A percentile compares a stretch with the other conserved stretches of the same genome.
Conservation (phyloP, 305 asterid genomes). For the Coffea humblotiana region DNA sequence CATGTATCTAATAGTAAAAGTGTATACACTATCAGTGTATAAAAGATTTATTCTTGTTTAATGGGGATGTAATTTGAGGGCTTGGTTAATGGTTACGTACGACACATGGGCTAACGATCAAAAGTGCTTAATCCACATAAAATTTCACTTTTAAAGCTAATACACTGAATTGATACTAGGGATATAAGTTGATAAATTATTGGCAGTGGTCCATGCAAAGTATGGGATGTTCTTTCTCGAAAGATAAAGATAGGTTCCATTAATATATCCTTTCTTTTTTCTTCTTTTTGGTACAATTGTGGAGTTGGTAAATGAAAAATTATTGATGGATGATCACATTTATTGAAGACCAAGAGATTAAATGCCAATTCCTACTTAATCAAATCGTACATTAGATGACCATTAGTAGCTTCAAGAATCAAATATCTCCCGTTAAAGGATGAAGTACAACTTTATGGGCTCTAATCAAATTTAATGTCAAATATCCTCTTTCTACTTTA, state of each 20-base stretch:
- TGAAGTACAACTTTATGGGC: not conserved
- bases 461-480: too few species aligned
- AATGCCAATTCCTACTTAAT: not conserved
- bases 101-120: not conserved
- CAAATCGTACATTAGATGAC: not conserved
- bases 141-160: not conserved
- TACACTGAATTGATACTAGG: not conserved
- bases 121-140: too few species aligned
- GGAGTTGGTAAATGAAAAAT: slow-evolving; percentile 4
- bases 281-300: not conserved
- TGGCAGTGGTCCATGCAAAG: not conserved
- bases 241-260: not conserved
- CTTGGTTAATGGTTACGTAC: not conserved
- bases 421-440: not conserved
- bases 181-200: not conserved
- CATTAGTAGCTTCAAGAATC: not conserved
- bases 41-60: slow-evolving; percentile 2
- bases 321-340: not conserved
- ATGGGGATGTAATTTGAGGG: not conserved
- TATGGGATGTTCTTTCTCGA: not conserved
- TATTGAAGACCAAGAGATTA: not conserved
- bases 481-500: too few species aligned
- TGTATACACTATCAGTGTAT: too few species aligned
- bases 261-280: not conserved
- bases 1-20: too few species aligned